Base-by-base conservation (phyloP, 2,329 filamentous ascomycete genomes). In the Claviceps purpurea region DNA sequence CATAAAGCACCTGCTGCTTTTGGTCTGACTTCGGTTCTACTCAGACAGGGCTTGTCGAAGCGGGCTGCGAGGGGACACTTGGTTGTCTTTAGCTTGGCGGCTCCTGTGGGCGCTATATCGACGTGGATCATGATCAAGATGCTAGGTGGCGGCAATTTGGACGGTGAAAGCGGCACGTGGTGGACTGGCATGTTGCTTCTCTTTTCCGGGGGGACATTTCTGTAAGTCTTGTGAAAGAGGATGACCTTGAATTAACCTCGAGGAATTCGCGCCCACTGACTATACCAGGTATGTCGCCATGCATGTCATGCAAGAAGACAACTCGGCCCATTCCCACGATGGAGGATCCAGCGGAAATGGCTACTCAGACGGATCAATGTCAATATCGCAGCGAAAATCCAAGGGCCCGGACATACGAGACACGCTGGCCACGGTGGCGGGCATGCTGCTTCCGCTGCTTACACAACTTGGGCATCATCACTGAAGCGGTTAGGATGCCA, bases 1-100 rank as follows among this genome's bases (percentile, higher is more conserved):
- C 93, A 98, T 69, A 98, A 97, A 70, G 91, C 89, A 1, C 91
- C 90, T 0, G 93, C 93, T 1, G 90, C 93, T 0, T 98, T 98
- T 70, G 93, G 93, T 0, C 72, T 98, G 47, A 97, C 91, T 0
- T 90, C 89, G 1, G 81, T 96, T 2, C 71, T 98, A 47, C 73
- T 98, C 47, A 94, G 91, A 66, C 89, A 96, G 64, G 93, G 93
- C 0, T 73, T 97, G 1, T 89, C 87, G 13, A 97, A 94, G 67
- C 82, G 91, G 44, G 84, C 83, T 10, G 88, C 89, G 1, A 76
- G 91, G 53, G 84, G 84, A 0, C 93, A 97, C 67, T 73, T 98
- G 34, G 78, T 95, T 51, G 78, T 96, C 20, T 98, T 98, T 68
- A 95, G 89, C 62, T 70, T 96, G 51, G 90, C 93, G 0, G 90